These are phyloP conservation scores for Xylariaceae sp. DNA, from an alignment of 2,329 filamentous ascomycete species.

Conservation along the genomic window DNA sequence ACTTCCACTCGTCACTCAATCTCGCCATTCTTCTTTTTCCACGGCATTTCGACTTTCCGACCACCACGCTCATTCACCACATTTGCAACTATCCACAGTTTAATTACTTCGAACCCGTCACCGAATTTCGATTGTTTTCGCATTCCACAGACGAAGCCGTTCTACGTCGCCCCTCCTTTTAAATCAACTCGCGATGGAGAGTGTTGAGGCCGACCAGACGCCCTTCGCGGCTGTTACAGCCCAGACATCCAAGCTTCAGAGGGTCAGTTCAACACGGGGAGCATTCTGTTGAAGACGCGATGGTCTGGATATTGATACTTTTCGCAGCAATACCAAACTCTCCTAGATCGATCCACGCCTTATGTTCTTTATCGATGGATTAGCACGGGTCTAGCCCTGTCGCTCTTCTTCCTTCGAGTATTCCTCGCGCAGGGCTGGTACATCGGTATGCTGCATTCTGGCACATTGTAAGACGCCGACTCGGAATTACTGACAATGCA, in stretches of 20 bases:
- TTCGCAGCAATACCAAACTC: constrained; percentile 85
- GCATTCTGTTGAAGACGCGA: neutral
- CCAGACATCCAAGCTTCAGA: constrained; percentile 78
- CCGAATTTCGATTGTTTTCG: neutral
- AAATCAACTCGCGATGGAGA: constrained; percentile 70
- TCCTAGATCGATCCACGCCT: constrained; percentile 92
- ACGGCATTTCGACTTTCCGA: constrained; percentile 16
- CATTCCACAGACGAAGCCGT: neutral
- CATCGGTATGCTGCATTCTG: constrained; percentile 70
- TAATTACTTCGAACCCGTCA: constrained; percentile 1
- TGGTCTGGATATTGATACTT: constrained; percentile 18
- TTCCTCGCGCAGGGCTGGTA: constrained; percentile 97
- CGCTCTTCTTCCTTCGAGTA: constrained; percentile 88
- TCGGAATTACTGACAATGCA: constrained; percentile 25
- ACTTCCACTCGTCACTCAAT: constrained; percentile 18
- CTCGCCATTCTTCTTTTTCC: constrained; percentile 7
- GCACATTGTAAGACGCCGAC: neutral
- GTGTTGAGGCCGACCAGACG: constrained; percentile 84
- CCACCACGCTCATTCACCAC: constrained; percentile 29
- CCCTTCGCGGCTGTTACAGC: constrained; percentile 89
- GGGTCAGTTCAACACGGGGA: constrained; percentile 59
- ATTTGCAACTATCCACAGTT: constrained; percentile 3
- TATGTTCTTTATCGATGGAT: constrained; percentile 90
- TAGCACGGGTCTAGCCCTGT: constrained; percentile 76
- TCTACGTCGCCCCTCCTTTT: constrained; percentile 16